Conservation (phyloP, 768 basidiomycete species). For the Omphalotus guepiniiformis region DNA sequence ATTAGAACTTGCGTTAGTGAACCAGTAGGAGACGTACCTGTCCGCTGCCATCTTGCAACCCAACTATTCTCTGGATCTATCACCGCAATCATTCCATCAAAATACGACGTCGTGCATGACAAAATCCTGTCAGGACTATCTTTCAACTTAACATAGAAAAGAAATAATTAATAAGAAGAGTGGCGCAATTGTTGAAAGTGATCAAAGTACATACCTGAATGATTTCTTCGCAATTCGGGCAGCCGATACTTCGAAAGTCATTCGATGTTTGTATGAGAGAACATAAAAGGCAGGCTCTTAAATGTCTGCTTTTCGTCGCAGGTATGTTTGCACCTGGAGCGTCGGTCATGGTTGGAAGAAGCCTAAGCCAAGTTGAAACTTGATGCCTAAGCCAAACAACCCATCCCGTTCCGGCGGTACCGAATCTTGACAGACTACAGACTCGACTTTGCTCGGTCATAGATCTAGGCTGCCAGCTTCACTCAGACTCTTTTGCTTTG, state of each 20-base stretch:
- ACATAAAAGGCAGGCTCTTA: slow-evolving; percentile 91
- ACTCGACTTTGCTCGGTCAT: not conserved
- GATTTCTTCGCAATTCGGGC: slow-evolving; percentile 96
- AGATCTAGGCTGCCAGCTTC: not conserved
- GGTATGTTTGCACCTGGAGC: slow-evolving; percentile 38
- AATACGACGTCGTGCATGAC: slow-evolving; percentile 87
- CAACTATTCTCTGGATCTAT: slow-evolving; percentile 86
- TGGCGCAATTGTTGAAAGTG: not conserved
- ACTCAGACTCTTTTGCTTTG: not conserved
- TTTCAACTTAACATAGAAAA: slow-evolving; percentile 77
- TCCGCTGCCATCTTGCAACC: slow-evolving; percentile 96
- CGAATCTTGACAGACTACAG: no score
- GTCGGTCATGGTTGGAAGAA: slow-evolving; percentile 4
- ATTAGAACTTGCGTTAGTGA: slow-evolving; percentile 1
- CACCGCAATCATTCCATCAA: slow-evolving; percentile 88
- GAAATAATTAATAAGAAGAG: not conserved
- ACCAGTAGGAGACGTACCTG: slow-evolving; percentile 54
- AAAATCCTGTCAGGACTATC: slow-evolving; percentile 78
- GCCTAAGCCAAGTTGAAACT: no score
- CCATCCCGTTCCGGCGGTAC: no score
- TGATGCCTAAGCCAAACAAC: no score
- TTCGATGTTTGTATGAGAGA: slow-evolving; percentile 80
- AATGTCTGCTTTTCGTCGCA: slow-evolving; percentile 62
- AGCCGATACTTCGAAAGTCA: slow-evolving; percentile 84
- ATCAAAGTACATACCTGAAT: slow-evolving; percentile 60